A percentile compares a stretch with the other conserved stretches of the same genome.
Evolutionary conservation across 2,329 filamentous ascomycete genomes (phyloP).

Genomic region (Claviceps sp.): DNA sequence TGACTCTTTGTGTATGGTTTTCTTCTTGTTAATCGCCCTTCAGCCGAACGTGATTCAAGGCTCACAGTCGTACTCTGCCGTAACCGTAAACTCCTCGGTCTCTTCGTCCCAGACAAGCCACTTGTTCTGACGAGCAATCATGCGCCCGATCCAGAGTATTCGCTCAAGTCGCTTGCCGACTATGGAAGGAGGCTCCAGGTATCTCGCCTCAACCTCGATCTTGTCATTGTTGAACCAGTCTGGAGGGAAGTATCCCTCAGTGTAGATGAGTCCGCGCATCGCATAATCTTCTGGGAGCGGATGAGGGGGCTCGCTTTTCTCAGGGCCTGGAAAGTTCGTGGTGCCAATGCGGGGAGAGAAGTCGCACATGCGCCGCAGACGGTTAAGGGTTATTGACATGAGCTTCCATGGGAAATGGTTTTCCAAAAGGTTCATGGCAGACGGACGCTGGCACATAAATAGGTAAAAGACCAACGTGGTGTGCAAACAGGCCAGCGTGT

Average conservation of each 20-base stretch:
- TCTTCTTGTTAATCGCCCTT: too few relatives aligned
- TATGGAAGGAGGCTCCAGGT: slow-evolving; percentile 48
- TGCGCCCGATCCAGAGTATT: slow-evolving; percentile 43
- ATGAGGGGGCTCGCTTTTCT: slow-evolving; percentile 27
- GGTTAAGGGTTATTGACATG: slow-evolving; percentile 26
- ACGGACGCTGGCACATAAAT: slow-evolving; percentile 21
- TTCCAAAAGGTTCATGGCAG: slow-evolving; percentile 11
- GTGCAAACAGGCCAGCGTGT: slow-evolving; percentile 50
- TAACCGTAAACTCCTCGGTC: slow-evolving; percentile 21
- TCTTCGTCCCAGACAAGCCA: slow-evolving; percentile 30
- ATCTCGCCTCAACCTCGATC: slow-evolving; percentile 55
- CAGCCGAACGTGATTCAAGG: not conserved
- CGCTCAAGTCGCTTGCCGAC: slow-evolving; percentile 42
- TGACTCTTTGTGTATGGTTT: too few relatives aligned
- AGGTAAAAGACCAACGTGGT: slow-evolving; percentile 46
- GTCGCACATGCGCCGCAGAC: slow-evolving; percentile 14
- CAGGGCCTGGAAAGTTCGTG: slow-evolving; percentile 32
- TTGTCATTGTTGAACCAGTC: slow-evolving; percentile 45
- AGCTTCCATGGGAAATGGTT: slow-evolving; percentile 38
- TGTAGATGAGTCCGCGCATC: slow-evolving; percentile 49
- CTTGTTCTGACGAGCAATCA: slow-evolving; percentile 26
- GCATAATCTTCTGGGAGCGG: slow-evolving; percentile 59
- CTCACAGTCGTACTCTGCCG: not conserved
- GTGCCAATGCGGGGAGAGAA: slow-evolving; percentile 24
- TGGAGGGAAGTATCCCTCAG: slow-evolving; percentile 41